A percentile compares a stretch with the other conserved stretches of the same genome.
These are phyloP conservation scores for Botrytis paeoniae DNA, from an alignment of 2,329 filamentous ascomycete genomes.

Conservation along the genomic window DNA sequence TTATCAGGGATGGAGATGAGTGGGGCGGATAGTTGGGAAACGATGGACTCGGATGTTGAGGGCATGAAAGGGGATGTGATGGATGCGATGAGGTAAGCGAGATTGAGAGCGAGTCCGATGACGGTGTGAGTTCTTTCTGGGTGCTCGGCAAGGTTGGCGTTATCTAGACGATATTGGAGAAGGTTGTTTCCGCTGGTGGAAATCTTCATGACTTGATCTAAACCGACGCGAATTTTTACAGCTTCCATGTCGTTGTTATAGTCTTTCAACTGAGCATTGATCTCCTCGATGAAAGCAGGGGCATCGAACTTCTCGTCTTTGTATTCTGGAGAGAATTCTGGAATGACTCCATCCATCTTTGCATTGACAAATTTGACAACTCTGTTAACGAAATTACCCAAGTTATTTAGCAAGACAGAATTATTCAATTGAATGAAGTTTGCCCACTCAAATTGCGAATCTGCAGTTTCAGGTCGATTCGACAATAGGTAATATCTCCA, in stretches of 20 bases:
- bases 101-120: conserved; percentile 77
- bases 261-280: conserved; percentile 62
- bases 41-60: conserved; percentile 70
- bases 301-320: conserved; percentile 53
- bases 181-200: conserved; percentile 62
- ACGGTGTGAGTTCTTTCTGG: conserved; percentile 42
- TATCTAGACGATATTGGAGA: conserved; percentile 47
- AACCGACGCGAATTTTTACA: conserved; percentile 66
- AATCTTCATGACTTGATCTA: conserved; percentile 64
- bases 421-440: conserved; percentile 84
- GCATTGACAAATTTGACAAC: conserved; percentile 73
- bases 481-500: conserved; percentile 91
- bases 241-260: conserved; percentile 68
- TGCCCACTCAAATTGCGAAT: conserved; percentile 88
- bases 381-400: conserved; percentile 71
- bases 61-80: conserved; percentile 84
- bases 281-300: conserved; percentile 47
- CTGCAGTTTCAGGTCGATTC: conserved; percentile 78
- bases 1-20: conserved; percentile 61
- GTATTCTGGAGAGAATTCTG: conserved; percentile 55
- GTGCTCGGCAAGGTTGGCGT: conserved; percentile 40
- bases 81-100: conserved; percentile 76
- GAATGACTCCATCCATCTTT: conserved; percentile 66
- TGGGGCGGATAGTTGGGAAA: conserved; percentile 65
- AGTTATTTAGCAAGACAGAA: conserved; percentile 75